These are phyloP conservation scores for Neocucurbitaria cava DNA, from an alignment of 2,329 filamentous ascomycete species.

Conservation along the genomic window DNA sequence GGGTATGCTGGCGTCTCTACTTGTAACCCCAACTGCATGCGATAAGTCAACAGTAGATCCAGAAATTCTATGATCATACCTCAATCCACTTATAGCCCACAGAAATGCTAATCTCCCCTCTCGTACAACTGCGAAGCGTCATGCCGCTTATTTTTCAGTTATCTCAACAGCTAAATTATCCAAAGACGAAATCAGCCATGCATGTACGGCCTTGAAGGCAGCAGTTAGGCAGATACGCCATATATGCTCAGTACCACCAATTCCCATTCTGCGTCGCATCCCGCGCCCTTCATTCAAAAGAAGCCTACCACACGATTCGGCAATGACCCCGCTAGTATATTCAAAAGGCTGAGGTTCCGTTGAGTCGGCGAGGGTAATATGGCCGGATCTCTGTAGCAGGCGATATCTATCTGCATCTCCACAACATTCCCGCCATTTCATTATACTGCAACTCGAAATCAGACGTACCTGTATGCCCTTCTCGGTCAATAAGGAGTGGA, in stretches of 20 bases:
- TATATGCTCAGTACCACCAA: neutral
- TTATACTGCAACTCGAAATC: neutral
- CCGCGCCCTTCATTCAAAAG: neutral
- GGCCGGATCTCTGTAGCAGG: neutral
- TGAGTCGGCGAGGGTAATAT: neutral
- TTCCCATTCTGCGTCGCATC: neutral
- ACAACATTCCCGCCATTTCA: neutral
- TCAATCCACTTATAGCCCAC: neutral
- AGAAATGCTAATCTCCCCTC: neutral
- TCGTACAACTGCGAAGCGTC: neutral
- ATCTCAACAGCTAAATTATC: neutral
- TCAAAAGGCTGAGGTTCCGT: slow-evolving; percentile 2
- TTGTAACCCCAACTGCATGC: neutral
- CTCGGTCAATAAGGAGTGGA: slow-evolving; percentile 27
- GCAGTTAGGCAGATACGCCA: neutral
- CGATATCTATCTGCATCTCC: neutral
- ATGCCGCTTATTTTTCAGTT: neutral
- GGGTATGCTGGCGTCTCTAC: neutral
- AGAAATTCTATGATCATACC: neutral
- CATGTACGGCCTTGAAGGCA: neutral
- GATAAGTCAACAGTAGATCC: no score
- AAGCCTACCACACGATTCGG: neutral
- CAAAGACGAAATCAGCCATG: neutral
- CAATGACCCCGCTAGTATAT: neutral
- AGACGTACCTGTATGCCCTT: slow-evolving; percentile 22